These are phyloP conservation scores for Fusarium praegraminearum DNA, from an alignment of 2,329 filamentous ascomycete species.

Conservation along the genomic window DNA sequence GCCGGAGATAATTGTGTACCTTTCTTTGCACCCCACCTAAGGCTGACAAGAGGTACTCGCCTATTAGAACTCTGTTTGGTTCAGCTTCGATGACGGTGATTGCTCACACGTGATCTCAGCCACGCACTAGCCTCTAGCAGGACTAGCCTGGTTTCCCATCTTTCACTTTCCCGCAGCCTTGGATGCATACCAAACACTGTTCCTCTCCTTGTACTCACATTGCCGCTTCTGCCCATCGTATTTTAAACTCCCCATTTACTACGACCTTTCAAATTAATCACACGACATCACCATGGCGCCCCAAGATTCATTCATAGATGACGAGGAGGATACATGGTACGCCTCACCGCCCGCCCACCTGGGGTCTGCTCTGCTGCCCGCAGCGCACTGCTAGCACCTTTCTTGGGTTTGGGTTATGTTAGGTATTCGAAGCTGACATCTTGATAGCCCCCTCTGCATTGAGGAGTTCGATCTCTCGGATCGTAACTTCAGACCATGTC, in stretches of 20 bases:
- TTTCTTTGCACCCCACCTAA: background rate
- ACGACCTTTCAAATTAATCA: slow-evolving; percentile 38
- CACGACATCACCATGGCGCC: slow-evolving; percentile 67
- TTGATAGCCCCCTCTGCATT: slow-evolving; percentile 90
- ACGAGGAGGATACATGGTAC: slow-evolving; percentile 78
- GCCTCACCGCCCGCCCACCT: slow-evolving; percentile 42
- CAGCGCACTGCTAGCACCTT: slow-evolving; percentile 26
- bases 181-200: slow-evolving; percentile 46
- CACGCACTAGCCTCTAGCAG: slow-evolving; percentile 28
- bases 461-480: slow-evolving; percentile 99
- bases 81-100: slow-evolving; percentile 14
- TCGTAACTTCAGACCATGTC: slow-evolving; percentile 96
- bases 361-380: slow-evolving; percentile 14
- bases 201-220: slow-evolving; percentile 44
- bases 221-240: slow-evolving; percentile 38
- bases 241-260: slow-evolving; percentile 37
- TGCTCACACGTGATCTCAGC: slow-evolving; percentile 40
- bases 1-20: slow-evolving; percentile 47
- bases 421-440: slow-evolving; percentile 42
- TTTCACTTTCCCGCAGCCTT: slow-evolving; percentile 49
- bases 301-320: slow-evolving; percentile 77
- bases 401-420: slow-evolving; percentile 29
- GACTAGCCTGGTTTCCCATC: slow-evolving; percentile 45
- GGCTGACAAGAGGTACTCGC: slow-evolving; percentile 23
- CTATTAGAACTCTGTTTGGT: slow-evolving; percentile 13